Evolutionary conservation across 208 protist genomes (phyloP).

Genomic region (Trypanosoma lewisi): DNA sequence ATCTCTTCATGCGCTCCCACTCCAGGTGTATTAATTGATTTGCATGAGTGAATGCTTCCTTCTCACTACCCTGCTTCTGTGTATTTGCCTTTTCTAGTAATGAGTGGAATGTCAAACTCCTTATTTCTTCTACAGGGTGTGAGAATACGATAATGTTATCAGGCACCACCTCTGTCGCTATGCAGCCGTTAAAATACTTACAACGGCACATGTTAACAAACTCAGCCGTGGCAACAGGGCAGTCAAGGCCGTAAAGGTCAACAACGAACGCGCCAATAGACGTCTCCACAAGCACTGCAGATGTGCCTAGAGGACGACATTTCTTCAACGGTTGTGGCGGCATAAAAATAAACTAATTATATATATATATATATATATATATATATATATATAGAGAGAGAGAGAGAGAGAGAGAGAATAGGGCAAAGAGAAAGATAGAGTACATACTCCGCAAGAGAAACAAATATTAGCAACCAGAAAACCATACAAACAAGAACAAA

Average conservation of each 20-base stretch:
- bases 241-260: conserved; percentile 70
- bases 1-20: conserved; percentile 21
- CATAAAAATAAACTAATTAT: too few species aligned
- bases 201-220: conserved; percentile 67
- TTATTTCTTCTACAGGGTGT: conserved; percentile 25
- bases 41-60: neutral
- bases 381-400: too few species aligned
- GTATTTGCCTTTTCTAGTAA: neutral
- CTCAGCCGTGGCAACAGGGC: conserved; percentile 49
- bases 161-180: conserved; percentile 60
- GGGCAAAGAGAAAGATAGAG: too few species aligned
- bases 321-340: conserved; percentile 11
- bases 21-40: conserved; percentile 7
- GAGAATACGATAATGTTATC: conserved; percentile 69
- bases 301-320: conserved; percentile 20
- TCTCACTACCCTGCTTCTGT: neutral
- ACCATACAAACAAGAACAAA: too few species aligned
- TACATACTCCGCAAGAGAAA: too few species aligned
- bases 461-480: too few species aligned
- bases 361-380: neutral
- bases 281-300: conserved; percentile 63
- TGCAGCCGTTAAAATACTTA: conserved; percentile 64
- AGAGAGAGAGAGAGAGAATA: conserved; percentile 10
- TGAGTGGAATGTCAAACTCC: conserved; percentile 13
- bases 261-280: conserved; percentile 57